Base-by-base conservation (phyloP, 2,329 filamentous ascomycete species). In the Coleophoma crateriformis region DNA sequence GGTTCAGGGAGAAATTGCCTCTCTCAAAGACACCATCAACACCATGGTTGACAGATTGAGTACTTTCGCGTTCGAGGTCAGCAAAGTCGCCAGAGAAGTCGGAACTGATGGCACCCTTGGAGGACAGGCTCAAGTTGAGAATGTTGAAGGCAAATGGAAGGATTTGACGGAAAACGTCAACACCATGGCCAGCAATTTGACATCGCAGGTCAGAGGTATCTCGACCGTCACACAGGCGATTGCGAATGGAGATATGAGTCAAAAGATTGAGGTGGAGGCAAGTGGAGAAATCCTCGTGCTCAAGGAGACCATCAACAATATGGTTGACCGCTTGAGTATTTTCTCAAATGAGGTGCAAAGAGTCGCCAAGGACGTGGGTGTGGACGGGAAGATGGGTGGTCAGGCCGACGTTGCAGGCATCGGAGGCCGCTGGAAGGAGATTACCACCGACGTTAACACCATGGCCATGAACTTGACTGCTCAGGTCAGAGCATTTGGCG, bases 241-340 rank as follows among this genome's bases (percentile, higher is more conserved):
- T 68, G 91, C 91, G 57, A 90, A 94, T 65, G 92, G 92, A 64
- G 90, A 96, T 70, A 90, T 97, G 82, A 95, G 88, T 68, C 88
- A 91, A 68, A 94, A 94, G 72, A 96, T 97, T 61, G 88, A 95
- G 57, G 92, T 97, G 7, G 87, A 95, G 61, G 92, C 92, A 48
- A 90, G 92, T 68, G 92, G 92, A 70, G 92, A 97, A 69, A 96
- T 97, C 56, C 81, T 94, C 56, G 85, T 95, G 3, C 73, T 97
- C 47, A 96, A 96, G 67, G 90, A 95, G 64, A 97, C 92, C 40
- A 96, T 96, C 73, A 96, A 96, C 68, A 92, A 96, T 82, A 96
- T 96, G 92, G 92, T 97, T 57, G 91, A 91, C 66, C 84, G 92
- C 55, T 74, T 99, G 46, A 95, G 94, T 52, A 92, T 92, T 57